Conservation (phyloP, 2,329 filamentous ascomycete species). For the Ciborinia camelliae region DNA sequence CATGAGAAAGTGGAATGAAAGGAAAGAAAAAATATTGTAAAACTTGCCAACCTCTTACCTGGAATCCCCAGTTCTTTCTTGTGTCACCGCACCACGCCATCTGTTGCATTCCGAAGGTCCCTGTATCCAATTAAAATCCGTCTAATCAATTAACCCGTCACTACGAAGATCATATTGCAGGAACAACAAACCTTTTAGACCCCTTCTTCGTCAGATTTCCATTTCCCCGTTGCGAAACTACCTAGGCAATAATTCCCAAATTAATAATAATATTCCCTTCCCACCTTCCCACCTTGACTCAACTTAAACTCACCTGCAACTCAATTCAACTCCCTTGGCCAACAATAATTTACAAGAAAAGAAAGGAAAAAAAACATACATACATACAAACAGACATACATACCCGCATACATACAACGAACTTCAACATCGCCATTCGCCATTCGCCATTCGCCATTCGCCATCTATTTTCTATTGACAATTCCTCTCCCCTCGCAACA, state of each 20-base stretch:
- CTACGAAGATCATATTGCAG: slow-evolving; percentile 36
- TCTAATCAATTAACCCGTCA: slow-evolving; percentile 26
- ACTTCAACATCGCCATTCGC: not conserved
- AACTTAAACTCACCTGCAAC: too few relatives aligned
- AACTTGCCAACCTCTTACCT: not conserved
- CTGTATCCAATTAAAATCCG: slow-evolving; percentile 28
- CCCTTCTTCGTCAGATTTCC: slow-evolving; percentile 22
- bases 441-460: not conserved
- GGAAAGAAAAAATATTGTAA: not conserved
- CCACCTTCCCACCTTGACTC: not conserved
- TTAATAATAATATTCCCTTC: not conserved
- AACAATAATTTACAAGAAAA: too few relatives aligned
- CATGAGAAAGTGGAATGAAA: not conserved
- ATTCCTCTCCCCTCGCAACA: not conserved
- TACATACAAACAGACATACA: not conserved
- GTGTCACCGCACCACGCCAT: slow-evolving; percentile 16
- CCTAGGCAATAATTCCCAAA: too few relatives aligned
- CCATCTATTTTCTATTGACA: not conserved
- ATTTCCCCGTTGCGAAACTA: slow-evolving; percentile 29
- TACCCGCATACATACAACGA: not conserved
- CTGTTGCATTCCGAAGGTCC: slow-evolving; percentile 31
- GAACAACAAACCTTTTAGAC: slow-evolving; percentile 32
- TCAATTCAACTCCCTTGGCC: not conserved
- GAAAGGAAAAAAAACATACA: too few relatives aligned
- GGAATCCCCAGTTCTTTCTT: slow-evolving; percentile 16